Conservation (phyloP, 257 asterid species). For the Echium plantagineum region DNA sequence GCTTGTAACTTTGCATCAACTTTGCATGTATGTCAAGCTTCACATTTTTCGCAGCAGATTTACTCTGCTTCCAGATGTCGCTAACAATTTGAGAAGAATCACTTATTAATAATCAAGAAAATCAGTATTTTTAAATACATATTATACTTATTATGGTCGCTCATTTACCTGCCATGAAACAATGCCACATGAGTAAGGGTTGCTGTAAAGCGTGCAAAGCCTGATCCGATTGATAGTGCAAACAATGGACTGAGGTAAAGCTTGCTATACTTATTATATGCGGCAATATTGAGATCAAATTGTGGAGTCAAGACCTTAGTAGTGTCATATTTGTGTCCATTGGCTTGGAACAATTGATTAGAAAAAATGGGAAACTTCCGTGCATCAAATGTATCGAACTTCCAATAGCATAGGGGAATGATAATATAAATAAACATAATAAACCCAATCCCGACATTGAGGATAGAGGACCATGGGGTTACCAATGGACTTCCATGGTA, state of each 20-base stretch:
- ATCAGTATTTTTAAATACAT: background rate
- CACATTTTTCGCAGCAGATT: conserved; percentile 52
- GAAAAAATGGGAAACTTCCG: conserved; percentile 91
- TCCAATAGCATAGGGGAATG: conserved; percentile 91
- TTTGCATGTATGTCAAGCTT: conserved; percentile 64
- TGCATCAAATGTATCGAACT: conserved; percentile 79
- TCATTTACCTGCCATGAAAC: conserved; percentile 69
- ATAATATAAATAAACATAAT: conserved; percentile 84
- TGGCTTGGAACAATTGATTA: conserved; percentile 58
- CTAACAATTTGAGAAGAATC: conserved; percentile 21
- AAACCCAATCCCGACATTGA: conserved; percentile 74
- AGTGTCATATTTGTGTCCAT: conserved; percentile 66
- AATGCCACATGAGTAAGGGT: conserved; percentile 85
- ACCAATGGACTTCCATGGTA: conserved; percentile 98
- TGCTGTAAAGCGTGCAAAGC: conserved; percentile 89
- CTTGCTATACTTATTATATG: conserved; percentile 70
- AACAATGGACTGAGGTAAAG: conserved; percentile 94
- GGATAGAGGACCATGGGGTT: conserved; percentile 71
- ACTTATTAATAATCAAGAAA: background rate
- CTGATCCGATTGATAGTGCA: conserved; percentile 91
- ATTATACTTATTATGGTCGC: background rate
- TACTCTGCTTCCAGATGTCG: conserved; percentile 84
- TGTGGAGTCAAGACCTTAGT: conserved; percentile 75
- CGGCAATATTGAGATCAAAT: conserved; percentile 58
- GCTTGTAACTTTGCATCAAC: conserved; percentile 74